Conservation (phyloP, 495 filamentous ascomycete genomes). For the Sordaria brevicollis region DNA sequence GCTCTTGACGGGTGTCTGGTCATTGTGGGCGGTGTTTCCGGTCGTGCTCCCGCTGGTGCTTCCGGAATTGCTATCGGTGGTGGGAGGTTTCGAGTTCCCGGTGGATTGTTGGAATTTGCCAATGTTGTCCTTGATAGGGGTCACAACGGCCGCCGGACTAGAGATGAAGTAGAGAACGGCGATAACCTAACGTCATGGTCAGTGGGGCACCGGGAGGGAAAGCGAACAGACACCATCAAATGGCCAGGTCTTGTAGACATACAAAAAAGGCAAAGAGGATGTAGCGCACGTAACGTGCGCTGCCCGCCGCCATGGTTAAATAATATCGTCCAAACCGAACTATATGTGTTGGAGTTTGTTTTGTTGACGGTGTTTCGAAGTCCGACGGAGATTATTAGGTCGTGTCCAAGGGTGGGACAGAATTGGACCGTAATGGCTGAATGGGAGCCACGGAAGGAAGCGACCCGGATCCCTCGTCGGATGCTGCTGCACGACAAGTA, state of each 20-base stretch:
- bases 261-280: slow-evolving; percentile 82
- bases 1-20: slow-evolving; percentile 1
- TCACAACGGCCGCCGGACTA: slow-evolving; percentile 45
- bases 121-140: slow-evolving; percentile 1
- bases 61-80: background rate
- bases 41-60: slow-evolving; percentile 10
- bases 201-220: background rate
- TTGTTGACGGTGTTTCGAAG: background rate
- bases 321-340: background rate
- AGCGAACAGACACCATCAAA: background rate
- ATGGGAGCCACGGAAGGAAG: background rate
- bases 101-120: background rate
- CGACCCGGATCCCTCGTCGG: background rate
- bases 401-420: background rate
- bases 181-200: slow-evolving; percentile 43
- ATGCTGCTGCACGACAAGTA: background rate
- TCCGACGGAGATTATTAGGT: background rate
- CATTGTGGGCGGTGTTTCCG: slow-evolving; percentile 1
- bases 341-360: background rate
- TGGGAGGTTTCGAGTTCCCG: background rate
- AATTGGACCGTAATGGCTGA: background rate
- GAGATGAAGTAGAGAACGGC: slow-evolving; percentile 73
- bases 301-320: slow-evolving; percentile 52
- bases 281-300: slow-evolving; percentile 72
- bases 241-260: slow-evolving; percentile 30